phyloP scores from a whole-genome alignment of 331 rosid species.

The Spiraea crenata region DNA sequence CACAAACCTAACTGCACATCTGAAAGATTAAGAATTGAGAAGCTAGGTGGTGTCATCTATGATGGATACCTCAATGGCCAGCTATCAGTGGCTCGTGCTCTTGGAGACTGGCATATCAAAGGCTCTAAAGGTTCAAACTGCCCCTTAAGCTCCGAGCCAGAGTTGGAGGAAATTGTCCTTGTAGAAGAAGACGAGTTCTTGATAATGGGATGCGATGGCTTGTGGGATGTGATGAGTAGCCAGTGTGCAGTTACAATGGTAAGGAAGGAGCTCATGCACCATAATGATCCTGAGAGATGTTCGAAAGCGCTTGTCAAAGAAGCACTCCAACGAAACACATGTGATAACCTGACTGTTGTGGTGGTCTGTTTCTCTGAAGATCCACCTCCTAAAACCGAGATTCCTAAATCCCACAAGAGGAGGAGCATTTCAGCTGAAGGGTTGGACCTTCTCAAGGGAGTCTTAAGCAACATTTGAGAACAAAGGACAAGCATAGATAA shows the following conservation, averaged over 20 bases:
- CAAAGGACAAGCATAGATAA: not conserved
- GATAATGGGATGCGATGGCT: slow-evolving; percentile 38
- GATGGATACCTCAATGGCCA: slow-evolving; percentile 46
- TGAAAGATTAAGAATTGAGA: slow-evolving; percentile 34
- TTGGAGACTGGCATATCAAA: slow-evolving; percentile 44
- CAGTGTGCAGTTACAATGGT: slow-evolving; percentile 39
- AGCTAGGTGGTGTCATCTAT: slow-evolving; percentile 34
- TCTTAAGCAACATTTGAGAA: slow-evolving; percentile 16
- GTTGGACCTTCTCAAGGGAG: slow-evolving; percentile 35
- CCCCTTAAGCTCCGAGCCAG: slow-evolving; percentile 42
- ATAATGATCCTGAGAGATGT: slow-evolving; percentile 38
- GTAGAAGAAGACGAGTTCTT: slow-evolving; percentile 36
- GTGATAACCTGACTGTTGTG: slow-evolving; percentile 37
- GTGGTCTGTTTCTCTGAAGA: slow-evolving; percentile 36
- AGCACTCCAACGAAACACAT: slow-evolving; percentile 35
- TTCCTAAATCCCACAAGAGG: slow-evolving; percentile 26
- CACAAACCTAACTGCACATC: slow-evolving; percentile 34
- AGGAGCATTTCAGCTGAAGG: slow-evolving; percentile 40
- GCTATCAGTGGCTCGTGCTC: slow-evolving; percentile 37
- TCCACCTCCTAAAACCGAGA: slow-evolving; percentile 28
- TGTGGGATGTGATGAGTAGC: slow-evolving; percentile 45
- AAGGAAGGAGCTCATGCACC: slow-evolving; percentile 29
- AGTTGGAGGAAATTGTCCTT: slow-evolving; percentile 27
- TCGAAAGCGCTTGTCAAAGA: slow-evolving; percentile 37
- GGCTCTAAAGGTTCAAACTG: slow-evolving; percentile 30